Base-by-base conservation (phyloP, 305 asterid species). In the Salvia sclarea region DNA sequence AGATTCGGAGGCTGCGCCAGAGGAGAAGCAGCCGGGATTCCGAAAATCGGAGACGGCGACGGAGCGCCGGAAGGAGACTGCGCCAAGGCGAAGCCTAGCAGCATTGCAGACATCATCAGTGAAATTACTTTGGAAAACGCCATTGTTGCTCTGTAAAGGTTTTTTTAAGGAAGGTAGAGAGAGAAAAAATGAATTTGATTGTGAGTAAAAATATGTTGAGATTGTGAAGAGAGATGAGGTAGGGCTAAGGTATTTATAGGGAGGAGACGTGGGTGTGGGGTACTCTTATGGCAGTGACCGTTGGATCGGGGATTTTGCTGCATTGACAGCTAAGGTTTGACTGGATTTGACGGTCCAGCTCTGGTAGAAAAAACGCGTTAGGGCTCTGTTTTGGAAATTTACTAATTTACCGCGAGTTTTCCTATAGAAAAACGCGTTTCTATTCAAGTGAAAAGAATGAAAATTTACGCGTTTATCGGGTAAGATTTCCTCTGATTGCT, bases 211-310 rank as follows among this genome's bases (percentile, higher is more conserved):
- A 21, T 44, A 2, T 0, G 7, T 30, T 7, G 13, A 13, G 57
- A 61, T 22, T 6, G n/a, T 11, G 28, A 61, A 31, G 57, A 25
- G 66, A 45, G 21, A 43, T 31, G 58, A 3, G 8, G 60, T 33
- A 10, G 30, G 72, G 56, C 7, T 11, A 2, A 8, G 55, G 65
- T 66, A 70, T 80, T 61, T 76, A 80, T 80, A 80, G 75, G 69
- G 25, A 30, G 41, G 60, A 47, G 72, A 8, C 66, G 66, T 49
- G 31, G 31, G 16, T 40, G 35, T 17, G 58, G 71, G 57, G 49
- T 38, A 14, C 18, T 7, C 40, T 35, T 33, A n/a, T 22, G 4
- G 4, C 2, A 12, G 16, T 22, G 22, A 54, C 73, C 75, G 78
- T 75, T 28, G 66, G 80, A 69, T 72, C 28, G 14, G 10, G 18